A percentile compares a stretch with the other conserved stretches of the same genome.
phyloP scores from a whole-genome alignment of 768 basidiomycete genomes.

The Calocybe indica region DNA sequence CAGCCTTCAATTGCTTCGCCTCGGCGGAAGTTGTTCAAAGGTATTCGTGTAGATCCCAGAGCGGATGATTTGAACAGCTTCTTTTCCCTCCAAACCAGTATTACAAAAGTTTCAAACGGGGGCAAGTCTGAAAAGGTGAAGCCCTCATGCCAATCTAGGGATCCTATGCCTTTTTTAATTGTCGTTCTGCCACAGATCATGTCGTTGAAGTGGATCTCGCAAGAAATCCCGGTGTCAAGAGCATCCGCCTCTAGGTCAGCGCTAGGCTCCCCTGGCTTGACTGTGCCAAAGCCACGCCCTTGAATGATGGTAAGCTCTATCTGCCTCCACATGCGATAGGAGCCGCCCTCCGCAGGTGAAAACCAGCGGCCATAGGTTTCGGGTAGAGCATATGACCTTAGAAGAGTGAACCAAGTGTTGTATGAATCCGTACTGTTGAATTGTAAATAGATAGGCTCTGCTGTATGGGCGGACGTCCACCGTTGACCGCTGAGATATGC shows the following conservation, averaged over 20 bases:
- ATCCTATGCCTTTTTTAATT: slow-evolving; percentile 57
- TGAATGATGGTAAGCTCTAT: slow-evolving; percentile 69
- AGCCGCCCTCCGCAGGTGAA: slow-evolving; percentile 56
- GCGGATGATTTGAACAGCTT: slow-evolving; percentile 47
- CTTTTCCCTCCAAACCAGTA: slow-evolving; percentile 69
- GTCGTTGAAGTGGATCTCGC: slow-evolving; percentile 71
- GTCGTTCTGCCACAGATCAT: slow-evolving; percentile 69
- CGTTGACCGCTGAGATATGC: slow-evolving; percentile 43
- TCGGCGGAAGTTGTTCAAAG: slow-evolving; percentile 65
- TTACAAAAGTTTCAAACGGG: slow-evolving; percentile 65
- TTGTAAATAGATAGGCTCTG: slow-evolving; percentile 70
- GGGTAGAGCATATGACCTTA: slow-evolving; percentile 75
- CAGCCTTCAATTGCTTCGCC: slow-evolving; percentile 77
- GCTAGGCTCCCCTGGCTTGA: slow-evolving; percentile 26
- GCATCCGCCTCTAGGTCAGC: slow-evolving; percentile 40
- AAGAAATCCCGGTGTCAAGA: slow-evolving; percentile 66
- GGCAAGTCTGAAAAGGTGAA: slow-evolving; percentile 75
- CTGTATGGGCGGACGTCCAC: slow-evolving; percentile 44
- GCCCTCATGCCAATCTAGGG: slow-evolving; percentile 78
- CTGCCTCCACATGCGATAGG: slow-evolving; percentile 86
- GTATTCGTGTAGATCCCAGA: slow-evolving; percentile 59
- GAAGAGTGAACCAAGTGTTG: slow-evolving; percentile 73
- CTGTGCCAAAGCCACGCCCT: slow-evolving; percentile 64
- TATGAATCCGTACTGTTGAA: slow-evolving; percentile 60
- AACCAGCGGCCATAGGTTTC: slow-evolving; percentile 68